phyloP scores from a whole-genome alignment of 176 grass and related monocot genomes.

The Lolium multiflorum region DNA sequence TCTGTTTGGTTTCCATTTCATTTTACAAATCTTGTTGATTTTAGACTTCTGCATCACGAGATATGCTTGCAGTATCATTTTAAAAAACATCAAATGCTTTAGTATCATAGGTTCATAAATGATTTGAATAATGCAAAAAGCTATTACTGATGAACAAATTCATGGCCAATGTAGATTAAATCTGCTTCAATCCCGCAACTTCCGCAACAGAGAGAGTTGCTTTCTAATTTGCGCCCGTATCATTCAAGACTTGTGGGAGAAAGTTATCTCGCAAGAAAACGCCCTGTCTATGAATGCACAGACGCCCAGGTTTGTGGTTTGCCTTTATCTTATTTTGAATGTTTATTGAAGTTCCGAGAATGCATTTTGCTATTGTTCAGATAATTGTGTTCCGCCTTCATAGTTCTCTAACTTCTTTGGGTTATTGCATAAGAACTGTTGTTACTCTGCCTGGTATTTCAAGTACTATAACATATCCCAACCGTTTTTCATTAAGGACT shows the following conservation, averaged over 20 bases:
- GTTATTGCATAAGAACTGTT: neutral
- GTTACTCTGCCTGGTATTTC: neutral
- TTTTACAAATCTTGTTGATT: slow-evolving; percentile 24
- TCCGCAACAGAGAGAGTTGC: slow-evolving; percentile 80
- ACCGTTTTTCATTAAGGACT: neutral
- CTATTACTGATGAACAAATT: slow-evolving; percentile 34
- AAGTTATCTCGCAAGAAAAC: slow-evolving; percentile 94
- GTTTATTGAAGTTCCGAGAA: neutral
- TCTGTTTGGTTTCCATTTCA: neutral
- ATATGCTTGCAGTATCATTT: neutral
- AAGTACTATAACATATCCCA: neutral
- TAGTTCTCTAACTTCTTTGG: neutral
- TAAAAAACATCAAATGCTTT: slow-evolving; percentile 9
- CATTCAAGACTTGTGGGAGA: slow-evolving; percentile 97
- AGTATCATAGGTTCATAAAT: slow-evolving; percentile 23
- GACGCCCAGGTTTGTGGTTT: slow-evolving; percentile 65
- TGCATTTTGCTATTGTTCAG: slow-evolving; percentile 16
- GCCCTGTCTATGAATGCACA: slow-evolving; percentile 91
- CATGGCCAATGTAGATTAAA: slow-evolving; percentile 64
- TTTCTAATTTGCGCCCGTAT: slow-evolving; percentile 81
- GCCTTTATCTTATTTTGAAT: neutral
- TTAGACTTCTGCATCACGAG: neutral
- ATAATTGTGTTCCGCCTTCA: neutral
- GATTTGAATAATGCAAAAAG: slow-evolving; percentile 23
- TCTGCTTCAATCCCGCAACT: slow-evolving; percentile 74